Percentiles rank a stretch among this genome's conserved stretches.
These are phyloP conservation scores for Daldinia loculata DNA, from an alignment of 495 filamentous ascomycete genomes.

Conservation along the genomic window DNA sequence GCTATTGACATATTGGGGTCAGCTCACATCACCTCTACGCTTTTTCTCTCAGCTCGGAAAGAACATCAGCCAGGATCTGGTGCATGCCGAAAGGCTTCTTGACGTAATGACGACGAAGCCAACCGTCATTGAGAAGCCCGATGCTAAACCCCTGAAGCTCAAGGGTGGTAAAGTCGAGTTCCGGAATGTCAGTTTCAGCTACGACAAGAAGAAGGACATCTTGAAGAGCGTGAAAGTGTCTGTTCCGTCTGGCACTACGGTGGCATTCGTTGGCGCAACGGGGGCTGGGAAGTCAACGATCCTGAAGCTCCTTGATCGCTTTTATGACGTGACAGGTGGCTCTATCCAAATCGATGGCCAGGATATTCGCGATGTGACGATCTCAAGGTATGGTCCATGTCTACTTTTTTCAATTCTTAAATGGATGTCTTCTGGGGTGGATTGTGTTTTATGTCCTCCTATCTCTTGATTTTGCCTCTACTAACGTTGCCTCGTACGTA, in stretches of 20 bases:
- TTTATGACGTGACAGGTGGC: slow-evolving; percentile 73
- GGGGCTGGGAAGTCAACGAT: slow-evolving; percentile 82
- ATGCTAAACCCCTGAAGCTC: slow-evolving; percentile 64
- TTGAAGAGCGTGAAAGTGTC: slow-evolving; percentile 72
- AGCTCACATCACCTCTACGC: slow-evolving; percentile 66
- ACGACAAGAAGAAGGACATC: slow-evolving; percentile 72
- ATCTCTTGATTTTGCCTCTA: neutral
- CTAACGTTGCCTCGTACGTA: slow-evolving; percentile 45
- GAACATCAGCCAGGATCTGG: slow-evolving; percentile 66
- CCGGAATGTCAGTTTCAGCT: slow-evolving; percentile 71
- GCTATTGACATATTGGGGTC: slow-evolving; percentile 75
- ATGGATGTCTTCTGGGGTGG: neutral
- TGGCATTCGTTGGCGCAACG: slow-evolving; percentile 80
- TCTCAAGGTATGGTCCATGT: slow-evolving; percentile 56
- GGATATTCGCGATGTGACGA: slow-evolving; percentile 72
- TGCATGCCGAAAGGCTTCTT: slow-evolving; percentile 76
- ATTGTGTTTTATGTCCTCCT: neutral
- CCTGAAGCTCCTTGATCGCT: slow-evolving; percentile 73
- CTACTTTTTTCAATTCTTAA: neutral
- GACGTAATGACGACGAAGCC: slow-evolving; percentile 74
- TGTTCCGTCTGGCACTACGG: slow-evolving; percentile 67
- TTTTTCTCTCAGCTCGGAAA: slow-evolving; percentile 70
- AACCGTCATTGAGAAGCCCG: slow-evolving; percentile 64
- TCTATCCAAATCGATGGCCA: slow-evolving; percentile 77
- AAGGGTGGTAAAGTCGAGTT: slow-evolving; percentile 70